Base-by-base conservation (phyloP, 2,329 filamentous ascomycete species). In the Monosporascus sp. region DNA sequence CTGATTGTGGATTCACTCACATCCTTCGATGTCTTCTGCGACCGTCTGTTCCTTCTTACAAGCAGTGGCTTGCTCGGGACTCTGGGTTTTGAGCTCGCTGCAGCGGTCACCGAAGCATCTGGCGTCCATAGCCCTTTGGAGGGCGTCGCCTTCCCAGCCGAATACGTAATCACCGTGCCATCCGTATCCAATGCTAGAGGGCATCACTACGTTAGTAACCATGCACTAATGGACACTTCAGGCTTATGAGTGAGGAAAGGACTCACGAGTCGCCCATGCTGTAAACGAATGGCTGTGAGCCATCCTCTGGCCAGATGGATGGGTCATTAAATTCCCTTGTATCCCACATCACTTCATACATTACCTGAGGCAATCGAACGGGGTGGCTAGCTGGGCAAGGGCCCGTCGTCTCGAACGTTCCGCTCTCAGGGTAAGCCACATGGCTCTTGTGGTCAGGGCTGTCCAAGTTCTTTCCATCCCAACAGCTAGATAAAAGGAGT, bases 331-430 rank as follows among this genome's bases (percentile, higher is more conserved):
- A 63, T 41, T 57, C 54, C 11, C 57, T 57, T 15, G 61, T 70
- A 48, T 72, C 68, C 55, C 68, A 70, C 58, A 72, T 70, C 3
- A 70, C 60, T 54, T 72, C 69, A 55, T 68, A 70, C 68, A 71
- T 70, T 3, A 71, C 49, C 55, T 71, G 69, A 18, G 69, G 68
- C 47, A 69, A 35, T 14, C 52, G 49, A 5, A 62, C 58, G 3
- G 61, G 61, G 58, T 63, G 61, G 1, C 49, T 52, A 9, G 57
- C 41, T 17, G 60, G 61, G 53, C 61, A 63, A 20, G 53, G 46
- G 37, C 52, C 53, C 5, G 57, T 58, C 47, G 55, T 57, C 50
- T 59, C 58, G 52, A 62, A 63, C 39, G 53, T 56, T 15, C 58
- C 61, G 39, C 53, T 48, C 24, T 50, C 17, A 0, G 60, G 60